phyloP scores from a whole-genome alignment of 208 protist genomes.

The Naegleria fowleri region DNA sequence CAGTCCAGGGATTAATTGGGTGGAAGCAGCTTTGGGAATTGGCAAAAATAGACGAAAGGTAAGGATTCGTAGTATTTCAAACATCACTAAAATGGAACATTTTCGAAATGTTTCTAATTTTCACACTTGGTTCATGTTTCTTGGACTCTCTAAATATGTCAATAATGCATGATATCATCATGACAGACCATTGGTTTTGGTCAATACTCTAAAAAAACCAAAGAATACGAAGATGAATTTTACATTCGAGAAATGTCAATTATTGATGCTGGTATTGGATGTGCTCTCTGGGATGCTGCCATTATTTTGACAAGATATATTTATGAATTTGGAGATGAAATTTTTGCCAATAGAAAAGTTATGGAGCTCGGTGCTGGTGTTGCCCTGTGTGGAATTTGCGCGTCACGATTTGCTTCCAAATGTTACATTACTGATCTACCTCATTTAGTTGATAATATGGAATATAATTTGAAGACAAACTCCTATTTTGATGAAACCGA shows the following conservation, averaged over 20 bases:
- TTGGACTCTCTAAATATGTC: no score
- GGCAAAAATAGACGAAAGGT: conserved; percentile 8
- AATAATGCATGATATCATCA: no score
- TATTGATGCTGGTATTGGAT: conserved; percentile 24
- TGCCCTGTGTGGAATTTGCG: neutral
- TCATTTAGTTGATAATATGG: neutral
- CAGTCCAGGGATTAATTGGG: neutral
- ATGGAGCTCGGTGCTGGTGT: neutral
- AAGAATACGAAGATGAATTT: conserved; percentile 18
- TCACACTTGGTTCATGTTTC: no score
- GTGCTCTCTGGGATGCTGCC: conserved; percentile 22
- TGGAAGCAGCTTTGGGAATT: neutral
- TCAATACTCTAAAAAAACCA: neutral
- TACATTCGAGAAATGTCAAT: conserved; percentile 20
- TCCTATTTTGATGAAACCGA: neutral
- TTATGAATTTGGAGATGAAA: neutral
- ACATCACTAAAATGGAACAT: no score
- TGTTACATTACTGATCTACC: neutral
- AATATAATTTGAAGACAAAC: neutral
- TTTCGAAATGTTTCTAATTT: no score
- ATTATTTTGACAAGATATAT: conserved; percentile 13
- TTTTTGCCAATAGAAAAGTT: neutral
- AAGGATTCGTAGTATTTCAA: no score
- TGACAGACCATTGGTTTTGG: conserved; percentile 18
- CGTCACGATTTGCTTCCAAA: neutral